These are phyloP conservation scores for Acanthochlamys bracteata DNA, from an alignment of 106 monocot genomes.

Conservation along the genomic window DNA sequence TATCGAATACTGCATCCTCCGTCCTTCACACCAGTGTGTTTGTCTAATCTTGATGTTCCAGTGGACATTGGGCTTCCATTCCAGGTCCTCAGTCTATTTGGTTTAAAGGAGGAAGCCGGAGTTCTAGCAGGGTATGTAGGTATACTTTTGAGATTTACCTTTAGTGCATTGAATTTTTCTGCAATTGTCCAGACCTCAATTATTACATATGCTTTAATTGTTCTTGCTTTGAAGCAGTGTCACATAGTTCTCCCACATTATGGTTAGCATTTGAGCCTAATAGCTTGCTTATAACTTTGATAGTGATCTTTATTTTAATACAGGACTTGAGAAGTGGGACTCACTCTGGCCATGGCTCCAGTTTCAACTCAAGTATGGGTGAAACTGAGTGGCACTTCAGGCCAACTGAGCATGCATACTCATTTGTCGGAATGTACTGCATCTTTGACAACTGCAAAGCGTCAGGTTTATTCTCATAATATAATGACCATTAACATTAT, in stretches of 20 bases:
- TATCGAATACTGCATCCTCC: too few relatives aligned
- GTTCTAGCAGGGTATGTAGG: slow-evolving; percentile 76
- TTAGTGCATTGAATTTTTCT: too few relatives aligned
- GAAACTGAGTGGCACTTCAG: slow-evolving; percentile 50
- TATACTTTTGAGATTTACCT: not conserved
- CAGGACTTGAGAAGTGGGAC: slow-evolving; percentile 63
- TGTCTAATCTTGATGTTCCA: slow-evolving; percentile 16
- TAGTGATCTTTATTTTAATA: too few relatives aligned
- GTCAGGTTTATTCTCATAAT: slow-evolving; percentile 45
- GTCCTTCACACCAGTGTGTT: too few relatives aligned
- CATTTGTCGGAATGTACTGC: slow-evolving; percentile 97
- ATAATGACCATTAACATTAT: not conserved
- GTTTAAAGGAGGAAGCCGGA: slow-evolving; percentile 57
- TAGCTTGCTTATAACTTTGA: not conserved
- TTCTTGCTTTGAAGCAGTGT: too few relatives aligned
- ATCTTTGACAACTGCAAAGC: slow-evolving; percentile 93
- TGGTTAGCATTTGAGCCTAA: not conserved
- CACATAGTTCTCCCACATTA: not conserved
- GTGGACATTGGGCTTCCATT: slow-evolving; percentile 72
- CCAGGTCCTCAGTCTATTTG: slow-evolving; percentile 39
- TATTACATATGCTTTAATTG: too few relatives aligned
- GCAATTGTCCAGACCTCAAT: too few relatives aligned
- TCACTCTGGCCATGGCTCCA: slow-evolving; percentile 35
- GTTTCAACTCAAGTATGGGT: slow-evolving; percentile 53
- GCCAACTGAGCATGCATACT: slow-evolving; percentile 77